Conservation (phyloP, 2,329 filamentous ascomycete species). For the Sporothrix variecibatus region DNA sequence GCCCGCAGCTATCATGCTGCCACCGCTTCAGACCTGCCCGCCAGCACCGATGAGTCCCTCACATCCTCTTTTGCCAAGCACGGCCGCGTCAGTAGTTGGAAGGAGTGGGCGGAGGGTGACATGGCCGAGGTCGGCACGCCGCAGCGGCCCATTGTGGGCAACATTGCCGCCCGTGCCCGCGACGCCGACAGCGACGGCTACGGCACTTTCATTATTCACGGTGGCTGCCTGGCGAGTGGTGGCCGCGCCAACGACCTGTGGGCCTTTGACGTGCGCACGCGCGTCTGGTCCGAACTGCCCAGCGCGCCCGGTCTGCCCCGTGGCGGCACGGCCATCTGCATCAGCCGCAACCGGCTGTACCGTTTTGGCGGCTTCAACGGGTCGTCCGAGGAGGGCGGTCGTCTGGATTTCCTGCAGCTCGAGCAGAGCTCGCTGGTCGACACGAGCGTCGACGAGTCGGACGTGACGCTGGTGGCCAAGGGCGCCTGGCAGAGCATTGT, state of each 20-base stretch:
- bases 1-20: slow-evolving; percentile 72
- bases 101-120: slow-evolving; percentile 58
- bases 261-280: slow-evolving; percentile 68
- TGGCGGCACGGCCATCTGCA: slow-evolving; percentile 67
- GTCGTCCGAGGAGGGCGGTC: slow-evolving; percentile 66
- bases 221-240: slow-evolving; percentile 67
- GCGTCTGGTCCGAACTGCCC: slow-evolving; percentile 68
- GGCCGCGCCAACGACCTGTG: slow-evolving; percentile 70
- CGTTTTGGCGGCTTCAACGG: slow-evolving; percentile 82
- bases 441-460: slow-evolving; percentile 43
- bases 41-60: slow-evolving; percentile 31
- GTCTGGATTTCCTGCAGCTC: slow-evolving; percentile 66
- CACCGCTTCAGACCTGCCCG: slow-evolving; percentile 46
- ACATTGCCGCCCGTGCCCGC: slow-evolving; percentile 58
- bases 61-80: slow-evolving; percentile 34
- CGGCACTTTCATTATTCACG: slow-evolving; percentile 74
- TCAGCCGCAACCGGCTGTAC: slow-evolving; percentile 66
- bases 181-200: slow-evolving; percentile 64
- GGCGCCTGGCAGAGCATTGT: slow-evolving; percentile 53
- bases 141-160: slow-evolving; percentile 60
- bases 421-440: slow-evolving; percentile 59
- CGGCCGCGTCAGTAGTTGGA: slow-evolving; percentile 50
- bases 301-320: slow-evolving; percentile 67
- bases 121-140: slow-evolving; percentile 56
- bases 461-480: slow-evolving; percentile 53